Evolutionary conservation across 768 basidiomycete species (phyloP), one percentile per base, ranked within the genome.

Genomic region (Cubamyces sp.): DNA sequence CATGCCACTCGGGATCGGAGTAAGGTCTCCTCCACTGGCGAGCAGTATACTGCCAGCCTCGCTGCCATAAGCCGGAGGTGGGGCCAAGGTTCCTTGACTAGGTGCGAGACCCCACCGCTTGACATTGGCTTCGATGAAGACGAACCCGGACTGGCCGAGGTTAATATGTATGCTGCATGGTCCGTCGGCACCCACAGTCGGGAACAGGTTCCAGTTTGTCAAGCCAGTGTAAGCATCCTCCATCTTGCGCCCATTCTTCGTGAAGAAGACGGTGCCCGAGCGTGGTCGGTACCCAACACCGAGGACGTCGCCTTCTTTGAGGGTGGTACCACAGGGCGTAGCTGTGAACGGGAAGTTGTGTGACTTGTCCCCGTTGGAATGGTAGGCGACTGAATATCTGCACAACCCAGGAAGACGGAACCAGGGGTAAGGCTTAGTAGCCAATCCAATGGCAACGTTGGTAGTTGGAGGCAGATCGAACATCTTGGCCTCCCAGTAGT

Each of bases 81-180:
- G 97, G 1, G 96, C 96, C 11, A 98, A 82, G 0, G 97, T 98
- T 49, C 97, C 97, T 15, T 96, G 90, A 73, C 95, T 97, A 8
- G 97, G 97, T 37, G 97, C 97, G 34, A 98, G 77, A 18, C 97
- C 97, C 97, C 97, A 99, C 74, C 98, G 98, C 83, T 99, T 99
- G 64, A 99, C 97, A 72, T 99, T 98, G 37, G 97, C 97, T 77
- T 99, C 97, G 70, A 99, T 98, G 69, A 97, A 98, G 41, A 98
- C 97, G 73, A 99, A 99, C 5, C 97, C 97, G 5, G 93, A 90
- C 76, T 98, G 97, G 8, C 97, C 97, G 15, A 99, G 84, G 74
- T 99, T 99, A 71, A 98, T 92, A 69, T 99, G 97, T 8, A 99
- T 88, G 65, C 91, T 96, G 74, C 94, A 96, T 5, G 96, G 92